Base-by-base conservation (phyloP, 768 basidiomycete species). In the Podaxis pistillaris region DNA sequence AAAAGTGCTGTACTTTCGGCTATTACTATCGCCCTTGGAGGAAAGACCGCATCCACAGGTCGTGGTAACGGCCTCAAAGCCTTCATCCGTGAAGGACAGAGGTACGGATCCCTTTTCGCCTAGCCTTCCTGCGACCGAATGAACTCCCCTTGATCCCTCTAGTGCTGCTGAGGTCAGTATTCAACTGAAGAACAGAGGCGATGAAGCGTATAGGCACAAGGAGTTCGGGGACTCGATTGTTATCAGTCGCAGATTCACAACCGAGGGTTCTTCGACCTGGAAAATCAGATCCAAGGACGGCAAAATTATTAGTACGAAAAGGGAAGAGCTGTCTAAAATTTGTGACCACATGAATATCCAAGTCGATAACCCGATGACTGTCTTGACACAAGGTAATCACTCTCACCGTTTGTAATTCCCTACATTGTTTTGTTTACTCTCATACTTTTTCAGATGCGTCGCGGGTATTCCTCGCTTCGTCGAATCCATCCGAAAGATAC, bases 291-390 rank as follows among this genome's bases (percentile, higher is more conserved):
- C 76, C 66, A 85, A 81, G 69, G 84, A 89, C 24, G 86, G 85
- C 40, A 83, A 81, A 66, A 70, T 86, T 9, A 74, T 97, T 62
- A 89, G 88, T 37, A 87, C 79, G 13, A 94, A 92, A 77, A 86
- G 87, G 66, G 88, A 93, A 9, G 95, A 98, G 70, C 74, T 99
- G 11, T 83, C 90, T 17, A 85, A 88, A 1, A 98, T 99, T 55
- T 90, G 90, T 68, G 93, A 96, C 71, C 90, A 94, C 66, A 96
- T 97, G 90, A 94, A 94, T 68, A 93, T 99, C 60, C 94, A 96
- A 71, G 93, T 97, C 63, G 94, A 97, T 71, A 96, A 96, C 69
- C 96, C 96, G 1, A 87, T 98, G 86, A 98, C 93, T 64, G 89
- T 99, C 26, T 81, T 96, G 49, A 95, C 93, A 0, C 93, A 94